Evolutionary conservation across 1,139 yeast species (phyloP).

Genomic region (Saccharomycopsis crataegensis): DNA sequence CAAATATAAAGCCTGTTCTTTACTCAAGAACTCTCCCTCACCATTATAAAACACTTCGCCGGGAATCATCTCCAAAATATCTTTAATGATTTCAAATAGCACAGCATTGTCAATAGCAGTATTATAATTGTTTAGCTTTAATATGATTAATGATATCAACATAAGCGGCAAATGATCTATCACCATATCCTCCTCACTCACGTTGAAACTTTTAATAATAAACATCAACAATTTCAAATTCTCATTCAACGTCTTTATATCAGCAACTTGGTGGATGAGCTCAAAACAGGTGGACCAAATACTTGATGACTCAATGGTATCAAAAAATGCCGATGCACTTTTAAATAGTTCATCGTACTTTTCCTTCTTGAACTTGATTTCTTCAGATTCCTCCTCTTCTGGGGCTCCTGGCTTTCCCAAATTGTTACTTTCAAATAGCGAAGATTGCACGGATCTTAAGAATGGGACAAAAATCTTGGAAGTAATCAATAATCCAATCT

Average conservation of each 20-base stretch:
- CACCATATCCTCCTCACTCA: constrained; percentile 83
- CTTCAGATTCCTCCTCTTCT: constrained; percentile 21
- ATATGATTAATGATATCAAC: constrained; percentile 39
- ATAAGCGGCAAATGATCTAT: constrained; percentile 68
- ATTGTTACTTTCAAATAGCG: constrained; percentile 23
- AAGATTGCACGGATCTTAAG: constrained; percentile 34
- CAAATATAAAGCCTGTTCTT: neutral
- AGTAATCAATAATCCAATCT: constrained; percentile 67
- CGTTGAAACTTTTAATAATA: constrained; percentile 57
- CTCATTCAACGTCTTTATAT: constrained; percentile 15
- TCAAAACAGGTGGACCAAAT: constrained; percentile 64
- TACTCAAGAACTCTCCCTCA: neutral
- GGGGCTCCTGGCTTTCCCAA: constrained; percentile 10
- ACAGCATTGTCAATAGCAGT: constrained; percentile 20
- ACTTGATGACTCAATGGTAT: constrained; percentile 70
- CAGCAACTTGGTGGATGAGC: constrained; percentile 28
- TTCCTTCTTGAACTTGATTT: constrained; percentile 11
- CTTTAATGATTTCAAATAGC: constrained; percentile 34
- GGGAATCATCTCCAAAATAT: constrained; percentile 45
- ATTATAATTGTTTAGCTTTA: constrained; percentile 16
- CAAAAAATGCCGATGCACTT: constrained; percentile 65
- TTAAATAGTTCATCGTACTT: constrained; percentile 39
- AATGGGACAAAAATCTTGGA: constrained; percentile 66
- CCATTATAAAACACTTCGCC: constrained; percentile 5
- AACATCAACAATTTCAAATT: constrained; percentile 45